A percentile compares a stretch with the other conserved stretches of the same genome.
Evolutionary conservation across 495 filamentous ascomycete species (phyloP).

Genomic region (Penicillium argentinense): DNA sequence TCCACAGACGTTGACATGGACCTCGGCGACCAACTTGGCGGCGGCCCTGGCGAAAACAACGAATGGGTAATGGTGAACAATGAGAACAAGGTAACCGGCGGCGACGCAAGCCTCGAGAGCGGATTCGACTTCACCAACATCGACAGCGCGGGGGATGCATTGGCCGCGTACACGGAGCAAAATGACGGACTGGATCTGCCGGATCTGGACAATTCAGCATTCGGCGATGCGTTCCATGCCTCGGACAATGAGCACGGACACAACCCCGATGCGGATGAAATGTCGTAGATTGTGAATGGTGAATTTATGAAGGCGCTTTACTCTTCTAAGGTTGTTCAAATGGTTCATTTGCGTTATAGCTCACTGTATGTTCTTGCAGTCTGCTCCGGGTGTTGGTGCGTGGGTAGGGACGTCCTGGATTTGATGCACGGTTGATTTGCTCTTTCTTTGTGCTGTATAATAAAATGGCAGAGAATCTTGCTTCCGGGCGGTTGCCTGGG

Average conservation of each 20-base stretch:
- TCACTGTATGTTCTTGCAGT: slow-evolving; percentile 12
- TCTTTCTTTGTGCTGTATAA: slow-evolving; percentile 13
- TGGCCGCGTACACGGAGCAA: slow-evolving; percentile 59
- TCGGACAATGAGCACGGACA: slow-evolving; percentile 53
- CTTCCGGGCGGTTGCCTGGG: not conserved
- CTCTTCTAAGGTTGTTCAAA: slow-evolving; percentile 15
- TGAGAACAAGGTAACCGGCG: slow-evolving; percentile 37
- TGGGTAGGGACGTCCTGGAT: slow-evolving; percentile 8
- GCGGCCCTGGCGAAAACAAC: slow-evolving; percentile 40
- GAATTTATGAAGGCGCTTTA: slow-evolving; percentile 13
- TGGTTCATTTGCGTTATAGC: slow-evolving; percentile 14
- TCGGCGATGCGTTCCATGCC: slow-evolving; percentile 62
- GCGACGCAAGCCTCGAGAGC: slow-evolving; percentile 37
- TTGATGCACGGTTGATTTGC: slow-evolving; percentile 11
- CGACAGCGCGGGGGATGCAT: slow-evolving; percentile 60
- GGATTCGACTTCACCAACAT: slow-evolving; percentile 59
- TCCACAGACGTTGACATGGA: slow-evolving; percentile 44
- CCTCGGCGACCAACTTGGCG: slow-evolving; percentile 33
- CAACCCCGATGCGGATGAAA: slow-evolving; percentile 45
- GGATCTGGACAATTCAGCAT: slow-evolving; percentile 58
- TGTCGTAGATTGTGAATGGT: slow-evolving; percentile 27
- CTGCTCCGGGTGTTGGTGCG: slow-evolving; percentile 20
- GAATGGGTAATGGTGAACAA: slow-evolving; percentile 64
- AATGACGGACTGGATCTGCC: slow-evolving; percentile 50
- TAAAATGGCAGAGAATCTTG: slow-evolving; percentile 8